These are phyloP conservation scores for Tetrapyrgos nigripes DNA, from an alignment of 1,284 basidiomycete genomes.

Conservation along the genomic window DNA sequence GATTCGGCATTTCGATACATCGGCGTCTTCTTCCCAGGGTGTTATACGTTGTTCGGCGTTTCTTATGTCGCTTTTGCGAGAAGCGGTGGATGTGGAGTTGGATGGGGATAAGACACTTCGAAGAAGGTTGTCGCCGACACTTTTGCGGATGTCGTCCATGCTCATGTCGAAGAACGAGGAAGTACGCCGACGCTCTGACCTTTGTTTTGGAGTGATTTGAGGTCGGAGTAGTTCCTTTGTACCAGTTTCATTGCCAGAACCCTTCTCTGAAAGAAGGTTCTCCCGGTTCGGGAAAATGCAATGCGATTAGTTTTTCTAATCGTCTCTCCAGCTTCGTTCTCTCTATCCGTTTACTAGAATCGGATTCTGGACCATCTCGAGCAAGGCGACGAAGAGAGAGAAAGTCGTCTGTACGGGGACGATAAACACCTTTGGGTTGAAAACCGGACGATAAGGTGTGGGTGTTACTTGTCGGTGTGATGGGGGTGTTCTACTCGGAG, in stretches of 20 bases:
- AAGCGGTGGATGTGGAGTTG: not conserved
- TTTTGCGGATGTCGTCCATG: not conserved
- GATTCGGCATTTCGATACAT: conserved; percentile 81
- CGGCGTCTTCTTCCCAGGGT: conserved; percentile 90
- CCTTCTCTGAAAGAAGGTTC: not conserved
- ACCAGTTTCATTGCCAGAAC: conserved; percentile 1
- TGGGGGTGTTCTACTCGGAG: not conserved
- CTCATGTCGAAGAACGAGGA: conserved; percentile 73
- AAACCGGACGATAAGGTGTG: conserved; percentile 80
- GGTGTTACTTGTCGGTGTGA: not conserved
- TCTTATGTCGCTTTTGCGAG: conserved; percentile 56
- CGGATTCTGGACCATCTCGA: conserved; percentile 51
- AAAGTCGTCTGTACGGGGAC: conserved; percentile 82
- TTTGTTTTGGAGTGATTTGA: conserved; percentile 20
- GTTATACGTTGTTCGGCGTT: conserved; percentile 92
- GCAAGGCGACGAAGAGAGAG: conserved; percentile 59
- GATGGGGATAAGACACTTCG: not conserved
- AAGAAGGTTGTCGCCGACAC: not conserved
- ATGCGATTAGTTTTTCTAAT: conserved; percentile 83
- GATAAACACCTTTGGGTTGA: conserved; percentile 76
- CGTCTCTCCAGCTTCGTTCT: conserved; percentile 81
- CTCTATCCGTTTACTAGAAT: conserved; percentile 61
- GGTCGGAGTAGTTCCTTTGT: not conserved
- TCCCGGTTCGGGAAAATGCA: conserved; percentile 71
- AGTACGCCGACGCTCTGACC: conserved; percentile 44